A percentile compares a stretch with the other conserved stretches of the same genome.
Conservation (phyloP, 2,329 filamentous ascomycete species). For the Aspergillus quadrilineatus region DNA sequence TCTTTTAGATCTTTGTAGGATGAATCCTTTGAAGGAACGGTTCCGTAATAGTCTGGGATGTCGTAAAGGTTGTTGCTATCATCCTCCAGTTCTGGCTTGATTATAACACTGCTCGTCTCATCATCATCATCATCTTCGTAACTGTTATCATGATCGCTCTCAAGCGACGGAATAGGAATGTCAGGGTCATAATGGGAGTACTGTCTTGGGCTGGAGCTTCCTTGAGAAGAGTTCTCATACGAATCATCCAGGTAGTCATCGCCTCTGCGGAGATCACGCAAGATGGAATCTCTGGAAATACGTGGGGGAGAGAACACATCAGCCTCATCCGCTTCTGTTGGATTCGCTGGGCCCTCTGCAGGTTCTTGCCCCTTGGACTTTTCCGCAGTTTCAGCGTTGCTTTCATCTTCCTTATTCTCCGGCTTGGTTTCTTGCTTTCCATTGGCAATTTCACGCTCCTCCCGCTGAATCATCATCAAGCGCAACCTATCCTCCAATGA, state of each 20-base stretch:
- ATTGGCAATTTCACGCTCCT: slow-evolving; percentile 58
- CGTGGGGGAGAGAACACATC: slow-evolving; percentile 64
- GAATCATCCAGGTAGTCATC: slow-evolving; percentile 63
- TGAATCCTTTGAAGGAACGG: slow-evolving; percentile 39
- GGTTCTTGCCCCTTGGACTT: neutral
- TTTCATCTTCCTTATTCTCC: neutral
- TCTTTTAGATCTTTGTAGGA: slow-evolving; percentile 30
- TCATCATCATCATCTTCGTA: slow-evolving; percentile 61
- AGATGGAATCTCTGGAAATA: slow-evolving; percentile 90
- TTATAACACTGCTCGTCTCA: slow-evolving; percentile 60
- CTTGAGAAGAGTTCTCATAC: slow-evolving; percentile 51
- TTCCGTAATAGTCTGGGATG: slow-evolving; percentile 66
- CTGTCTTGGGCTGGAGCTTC: slow-evolving; percentile 51
- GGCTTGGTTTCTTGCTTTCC: neutral
- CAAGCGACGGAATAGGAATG: slow-evolving; percentile 82
- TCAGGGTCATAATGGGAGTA: slow-evolving; percentile 74
- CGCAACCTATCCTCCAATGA: slow-evolving; percentile 81
- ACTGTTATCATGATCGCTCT: slow-evolving; percentile 56
- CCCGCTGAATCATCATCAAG: slow-evolving; percentile 71
- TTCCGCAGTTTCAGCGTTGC: neutral
- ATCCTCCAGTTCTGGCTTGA: slow-evolving; percentile 65
- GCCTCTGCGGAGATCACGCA: slow-evolving; percentile 76
- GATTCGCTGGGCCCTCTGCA: slow-evolving; percentile 38
- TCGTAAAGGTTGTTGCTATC: slow-evolving; percentile 62
- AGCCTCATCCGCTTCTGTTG: slow-evolving; percentile 51